Evolutionary conservation across 768 basidiomycete genomes (phyloP).

Genomic region (Podaxis pistillaris): DNA sequence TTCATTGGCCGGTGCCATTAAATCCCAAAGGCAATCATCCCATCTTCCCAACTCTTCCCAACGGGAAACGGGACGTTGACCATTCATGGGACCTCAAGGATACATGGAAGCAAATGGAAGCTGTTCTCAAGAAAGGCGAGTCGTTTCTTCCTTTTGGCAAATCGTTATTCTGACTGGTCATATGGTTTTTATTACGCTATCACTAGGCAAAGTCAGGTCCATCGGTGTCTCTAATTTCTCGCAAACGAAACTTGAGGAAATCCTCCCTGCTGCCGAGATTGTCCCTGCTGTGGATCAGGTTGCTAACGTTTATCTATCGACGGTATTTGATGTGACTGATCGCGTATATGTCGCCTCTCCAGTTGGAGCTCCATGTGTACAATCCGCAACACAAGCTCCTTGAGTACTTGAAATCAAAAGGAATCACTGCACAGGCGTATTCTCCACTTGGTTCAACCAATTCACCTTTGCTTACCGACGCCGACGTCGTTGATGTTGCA

Average conservation of each 20-base stretch:
- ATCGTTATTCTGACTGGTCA: neutral
- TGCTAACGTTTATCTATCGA: constrained; percentile 17
- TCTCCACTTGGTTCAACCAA: constrained; percentile 75
- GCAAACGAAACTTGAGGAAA: constrained; percentile 44
- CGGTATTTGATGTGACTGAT: constrained; percentile 9
- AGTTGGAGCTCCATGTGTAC: constrained; percentile 76
- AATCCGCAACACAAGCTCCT: constrained; percentile 72
- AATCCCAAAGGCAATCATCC: constrained; percentile 69
- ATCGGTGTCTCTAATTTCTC: constrained; percentile 64
- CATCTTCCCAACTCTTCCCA: constrained; percentile 53
- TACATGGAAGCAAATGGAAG: constrained; percentile 88
- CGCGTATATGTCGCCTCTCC: constrained; percentile 1
- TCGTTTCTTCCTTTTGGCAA: neutral
- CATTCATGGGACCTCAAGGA: constrained; percentile 63
- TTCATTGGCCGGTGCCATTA: constrained; percentile 82
- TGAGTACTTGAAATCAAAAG: constrained; percentile 59
- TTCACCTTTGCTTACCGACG: constrained; percentile 65
- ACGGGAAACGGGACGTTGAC: constrained; percentile 68
- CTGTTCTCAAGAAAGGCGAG: constrained; percentile 58
- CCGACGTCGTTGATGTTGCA: constrained; percentile 58
- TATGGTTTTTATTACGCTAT: neutral
- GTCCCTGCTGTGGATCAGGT: constrained; percentile 47
- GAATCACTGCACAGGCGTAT: constrained; percentile 75
- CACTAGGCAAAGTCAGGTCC: constrained; percentile 40
- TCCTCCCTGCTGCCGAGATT: constrained; percentile 39